Base-by-base conservation (phyloP, 1,284 basidiomycete genomes). In the Fomitopsis palustris region DNA sequence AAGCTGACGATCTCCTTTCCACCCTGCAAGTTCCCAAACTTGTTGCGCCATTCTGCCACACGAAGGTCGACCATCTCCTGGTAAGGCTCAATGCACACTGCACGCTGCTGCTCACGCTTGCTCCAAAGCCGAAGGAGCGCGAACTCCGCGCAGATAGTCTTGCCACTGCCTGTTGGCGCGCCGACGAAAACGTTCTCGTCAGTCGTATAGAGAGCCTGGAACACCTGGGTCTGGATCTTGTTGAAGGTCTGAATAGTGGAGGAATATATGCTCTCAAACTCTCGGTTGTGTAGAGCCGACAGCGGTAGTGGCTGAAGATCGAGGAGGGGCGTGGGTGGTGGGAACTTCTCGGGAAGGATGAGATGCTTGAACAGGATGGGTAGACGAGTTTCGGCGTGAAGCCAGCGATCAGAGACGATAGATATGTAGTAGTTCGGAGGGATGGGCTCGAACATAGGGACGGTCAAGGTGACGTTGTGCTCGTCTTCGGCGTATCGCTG, bases 161-260 rank as follows among this genome's bases (percentile, higher is more conserved):
- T 99, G 33, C 97, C 96, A 60, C 92, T 95, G 10, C 97, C 96
- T 0, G 95, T 95, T 0, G 97, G 96, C 0, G 96, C 96, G 25
- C 95, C 96, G 59, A 99, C 88, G 70, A 99, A 94, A 42, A 96
- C 90, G 68, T 95, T 97, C 70, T 98, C 96, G 71, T 98, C 95
- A 0, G 94, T 91, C 0, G 93, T 96, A 74, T 96, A 99, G 0
- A 99, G 79, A 0, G 96, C 95, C 67, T 98, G 96, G 88, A 98
- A 99, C 38, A 97, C 95, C 76, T 99, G 97, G 0, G 95, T 99
- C 73, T 99, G 97, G 65, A 98, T 97, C 78, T 98, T 98, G 84
- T 99, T 99, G 82, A 98, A 98, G 0, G 83, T 85, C 61, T 86
- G 79, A 63, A 96, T 89, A 0, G 83, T 83, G 17, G 82, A 83